phyloP scores from a whole-genome alignment of 805 yeast species.

The Sugiyamaella valdiviana region DNA sequence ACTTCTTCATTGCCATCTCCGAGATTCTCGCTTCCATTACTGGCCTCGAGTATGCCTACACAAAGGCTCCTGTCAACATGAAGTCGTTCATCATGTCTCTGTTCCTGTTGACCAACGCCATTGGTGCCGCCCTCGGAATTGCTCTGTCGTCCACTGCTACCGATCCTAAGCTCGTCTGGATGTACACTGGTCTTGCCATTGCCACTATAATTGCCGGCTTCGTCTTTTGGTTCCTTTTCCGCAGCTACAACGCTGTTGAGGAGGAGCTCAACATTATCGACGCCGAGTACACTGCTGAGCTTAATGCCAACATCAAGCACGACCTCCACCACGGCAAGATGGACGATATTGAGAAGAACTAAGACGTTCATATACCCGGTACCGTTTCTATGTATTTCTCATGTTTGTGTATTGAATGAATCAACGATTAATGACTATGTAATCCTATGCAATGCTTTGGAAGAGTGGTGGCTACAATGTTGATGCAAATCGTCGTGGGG shows the following conservation, averaged over 20 bases:
- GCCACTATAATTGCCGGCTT: slow-evolving; percentile 55
- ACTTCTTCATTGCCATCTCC: slow-evolving; percentile 63
- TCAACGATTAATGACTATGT: neutral
- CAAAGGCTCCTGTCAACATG: slow-evolving; percentile 70
- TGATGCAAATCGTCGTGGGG: neutral
- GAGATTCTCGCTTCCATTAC: slow-evolving; percentile 78
- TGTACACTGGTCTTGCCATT: slow-evolving; percentile 56
- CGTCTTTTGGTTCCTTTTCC: slow-evolving; percentile 56
- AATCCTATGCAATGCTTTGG: neutral
- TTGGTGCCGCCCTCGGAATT: slow-evolving; percentile 71
- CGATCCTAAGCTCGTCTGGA: slow-evolving; percentile 68
- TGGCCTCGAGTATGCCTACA: slow-evolving; percentile 78
- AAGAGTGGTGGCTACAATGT: neutral
- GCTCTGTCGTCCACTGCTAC: slow-evolving; percentile 60
- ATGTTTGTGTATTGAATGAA: too few species aligned
- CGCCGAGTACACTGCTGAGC: slow-evolving; percentile 27
- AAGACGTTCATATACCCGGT: neutral
- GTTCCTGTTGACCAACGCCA: slow-evolving; percentile 65
- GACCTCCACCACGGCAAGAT: neutral
- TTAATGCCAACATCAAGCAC: slow-evolving; percentile 22
- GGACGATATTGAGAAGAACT: neutral
- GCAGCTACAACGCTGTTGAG: slow-evolving; percentile 48
- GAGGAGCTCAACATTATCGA: slow-evolving; percentile 54
- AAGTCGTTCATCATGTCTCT: slow-evolving; percentile 55
- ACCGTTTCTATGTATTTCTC: slow-evolving; percentile 1